A percentile compares a stretch with the other conserved stretches of the same genome.
Evolutionary conservation across 2,329 filamentous ascomycete species (phyloP).

Genomic region (Aotearoamyces nothofagi): DNA sequence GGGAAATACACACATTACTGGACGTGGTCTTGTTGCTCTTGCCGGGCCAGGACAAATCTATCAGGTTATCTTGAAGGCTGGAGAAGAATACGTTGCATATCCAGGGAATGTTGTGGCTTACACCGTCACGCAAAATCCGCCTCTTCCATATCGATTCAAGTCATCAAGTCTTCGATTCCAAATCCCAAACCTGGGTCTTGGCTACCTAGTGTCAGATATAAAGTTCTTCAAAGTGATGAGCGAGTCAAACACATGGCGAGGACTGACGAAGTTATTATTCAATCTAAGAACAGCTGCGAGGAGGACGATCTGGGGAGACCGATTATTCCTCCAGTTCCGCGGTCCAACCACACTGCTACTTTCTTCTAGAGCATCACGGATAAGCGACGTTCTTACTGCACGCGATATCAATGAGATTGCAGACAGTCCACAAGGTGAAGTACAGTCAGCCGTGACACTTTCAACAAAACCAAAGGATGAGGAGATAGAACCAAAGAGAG

Average conservation of each 20-base stretch:
- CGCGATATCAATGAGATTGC: slow-evolving; percentile 85
- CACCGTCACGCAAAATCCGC: slow-evolving; percentile 56
- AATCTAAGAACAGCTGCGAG: slow-evolving; percentile 61
- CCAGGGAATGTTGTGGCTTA: slow-evolving; percentile 89
- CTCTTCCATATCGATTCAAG: slow-evolving; percentile 76
- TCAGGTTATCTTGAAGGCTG: slow-evolving; percentile 62
- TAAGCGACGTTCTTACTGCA: slow-evolving; percentile 63
- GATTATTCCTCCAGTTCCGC: slow-evolving; percentile 79
- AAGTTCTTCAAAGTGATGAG: slow-evolving; percentile 62
- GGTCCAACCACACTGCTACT: slow-evolving; percentile 77
- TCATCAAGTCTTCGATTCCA: slow-evolving; percentile 62
- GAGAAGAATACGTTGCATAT: slow-evolving; percentile 83
- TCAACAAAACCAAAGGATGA: slow-evolving; percentile 23
- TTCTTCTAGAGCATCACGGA: slow-evolving; percentile 68
- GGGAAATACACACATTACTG: slow-evolving; percentile 81
- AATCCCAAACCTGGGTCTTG: slow-evolving; percentile 52
- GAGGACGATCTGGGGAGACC: slow-evolving; percentile 82
- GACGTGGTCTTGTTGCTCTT: slow-evolving; percentile 72
- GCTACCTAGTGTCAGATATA: slow-evolving; percentile 48
- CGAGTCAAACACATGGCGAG: slow-evolving; percentile 57
- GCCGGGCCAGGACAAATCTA: slow-evolving; percentile 83
- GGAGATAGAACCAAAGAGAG: slow-evolving; percentile 13
- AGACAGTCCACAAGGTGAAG: slow-evolving; percentile 58
- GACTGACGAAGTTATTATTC: slow-evolving; percentile 48
- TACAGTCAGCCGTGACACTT: slow-evolving; percentile 41